These are phyloP conservation scores for Boletus reticuloceps DNA, from an alignment of 768 basidiomycete genomes.

Conservation along the genomic window DNA sequence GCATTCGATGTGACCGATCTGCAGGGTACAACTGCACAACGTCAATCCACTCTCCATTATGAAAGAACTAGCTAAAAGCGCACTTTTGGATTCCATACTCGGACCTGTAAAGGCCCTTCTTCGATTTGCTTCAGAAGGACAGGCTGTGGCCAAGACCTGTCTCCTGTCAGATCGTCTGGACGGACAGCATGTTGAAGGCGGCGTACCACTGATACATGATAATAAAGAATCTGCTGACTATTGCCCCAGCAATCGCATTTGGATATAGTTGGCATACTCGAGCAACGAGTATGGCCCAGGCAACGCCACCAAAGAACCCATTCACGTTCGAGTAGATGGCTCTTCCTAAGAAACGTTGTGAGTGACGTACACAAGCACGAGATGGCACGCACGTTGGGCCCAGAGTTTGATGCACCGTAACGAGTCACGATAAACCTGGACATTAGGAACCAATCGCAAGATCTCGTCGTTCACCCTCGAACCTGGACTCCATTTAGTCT, in stretches of 20 bases:
- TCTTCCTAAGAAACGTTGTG: conserved; percentile 53
- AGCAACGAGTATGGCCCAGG: conserved; percentile 99
- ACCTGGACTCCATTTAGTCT: conserved; percentile 46
- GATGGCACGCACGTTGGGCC: conserved; percentile 79
- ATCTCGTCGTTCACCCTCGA: conserved; percentile 97
- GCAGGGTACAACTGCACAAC: conserved; percentile 76
- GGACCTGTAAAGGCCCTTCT: conserved; percentile 87
- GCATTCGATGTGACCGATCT: conserved; percentile 96
- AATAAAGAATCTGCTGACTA: conserved; percentile 97
- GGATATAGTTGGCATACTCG: conserved; percentile 99
- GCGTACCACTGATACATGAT: conserved; percentile 97
- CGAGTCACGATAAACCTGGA: conserved; percentile 91
- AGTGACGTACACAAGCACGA: conserved; percentile 1
- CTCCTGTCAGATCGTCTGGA: conserved; percentile 6
- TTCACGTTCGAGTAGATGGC: conserved; percentile 98
- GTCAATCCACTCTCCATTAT: neutral
- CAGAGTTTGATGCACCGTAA: conserved; percentile 96
- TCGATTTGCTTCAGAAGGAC: conserved; percentile 97
- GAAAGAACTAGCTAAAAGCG: neutral
- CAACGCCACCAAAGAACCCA: conserved; percentile 96
- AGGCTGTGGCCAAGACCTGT: conserved; percentile 96
- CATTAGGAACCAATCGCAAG: conserved; percentile 89
- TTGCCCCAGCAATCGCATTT: conserved; percentile 88
- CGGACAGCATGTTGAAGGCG: neutral
- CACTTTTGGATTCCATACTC: conserved; percentile 98